Percentiles rank a stretch among this genome's conserved stretches.
Conservation (phyloP, 129 eudicot genomes). For the Smallanthus sonchifolius region DNA sequence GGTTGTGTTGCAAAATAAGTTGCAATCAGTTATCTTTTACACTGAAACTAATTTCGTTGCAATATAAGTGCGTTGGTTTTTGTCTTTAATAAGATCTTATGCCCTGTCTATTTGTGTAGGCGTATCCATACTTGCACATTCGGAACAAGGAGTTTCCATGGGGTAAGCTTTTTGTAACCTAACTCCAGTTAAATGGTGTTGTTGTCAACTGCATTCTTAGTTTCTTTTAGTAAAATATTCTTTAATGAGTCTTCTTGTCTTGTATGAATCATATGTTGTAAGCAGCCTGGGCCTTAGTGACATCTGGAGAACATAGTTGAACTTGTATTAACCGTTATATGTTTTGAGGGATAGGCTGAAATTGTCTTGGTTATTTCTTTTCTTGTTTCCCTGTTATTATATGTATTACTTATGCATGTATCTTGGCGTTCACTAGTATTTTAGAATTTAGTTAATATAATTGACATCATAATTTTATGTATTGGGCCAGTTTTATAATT, state of each 20-base stretch:
- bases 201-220: not conserved
- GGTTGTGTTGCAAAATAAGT: not conserved
- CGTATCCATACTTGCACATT: constrained; percentile 79
- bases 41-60: not conserved
- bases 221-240: not conserved
- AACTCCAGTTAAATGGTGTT: not conserved
- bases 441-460: not conserved
- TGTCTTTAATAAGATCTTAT: constrained; percentile 14
- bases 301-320: not conserved
- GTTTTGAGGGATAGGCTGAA: not conserved
- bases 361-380: not conserved
- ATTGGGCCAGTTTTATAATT: not conserved
- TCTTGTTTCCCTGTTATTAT: not conserved
- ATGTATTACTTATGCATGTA: not conserved
- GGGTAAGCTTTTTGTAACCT: constrained; percentile 49
- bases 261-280: constrained; percentile 7
- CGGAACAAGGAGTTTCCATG: constrained; percentile 98
- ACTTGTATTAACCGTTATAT: not conserved
- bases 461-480: not conserved
- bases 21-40: not conserved
- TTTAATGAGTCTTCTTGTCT: not conserved
- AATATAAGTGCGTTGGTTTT: not conserved
- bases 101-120: constrained; percentile 38
- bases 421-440: not conserved
- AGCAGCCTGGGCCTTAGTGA: not conserved